Base-by-base conservation (phyloP, 2,329 filamentous ascomycete species). In the Sclerotinia borealis region DNA sequence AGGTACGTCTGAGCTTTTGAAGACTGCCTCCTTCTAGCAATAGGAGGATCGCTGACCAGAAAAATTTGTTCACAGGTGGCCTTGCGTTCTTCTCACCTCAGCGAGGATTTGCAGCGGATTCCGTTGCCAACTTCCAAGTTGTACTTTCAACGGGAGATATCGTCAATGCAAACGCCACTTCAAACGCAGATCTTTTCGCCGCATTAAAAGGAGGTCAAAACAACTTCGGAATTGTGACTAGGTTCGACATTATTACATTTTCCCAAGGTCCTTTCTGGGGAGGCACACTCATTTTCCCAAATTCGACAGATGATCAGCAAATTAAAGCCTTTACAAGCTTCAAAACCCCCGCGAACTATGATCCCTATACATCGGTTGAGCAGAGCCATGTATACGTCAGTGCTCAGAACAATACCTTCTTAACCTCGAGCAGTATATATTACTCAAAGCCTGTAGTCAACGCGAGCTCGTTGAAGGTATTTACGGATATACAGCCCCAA, bases 71-170 rank as follows among this genome's bases (percentile, higher is more conserved):
- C 17, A 17, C 22, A 29, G 45, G 45, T 29, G 65, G 65, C 15
- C 59, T 66, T 9, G 64, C 62, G 5, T 50, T 66, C 66, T 47
- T 70, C 25, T 61, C 59, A 31, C 60, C 63, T 9, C 72, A 73
- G 52, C 78, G 80, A 63, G 80, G 80, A 25, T 81, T 77, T 77
- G 76, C 79, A 13, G 76, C 76, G 22, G 78, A 79, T 65, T 79
- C 78, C 56, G 75, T 81, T 10, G 71, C 77, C 37, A 76, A 79
- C 56, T 79, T 73, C 45, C 45, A 49, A 15, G 27, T 49, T 25
- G 45, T 49, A 22, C 45, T 49, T 29, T 22, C 45, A 17, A 49
- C 4, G 2, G 45, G 45, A 10, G 9, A 22, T 49, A 49, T 49
- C 6, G 45, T 22, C 27, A 29, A 49, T 29, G 45, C 45, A 5